Evolutionary conservation across 352 stramenopile genomes (phyloP).

Genomic region (Phytophthora palmivora): DNA sequence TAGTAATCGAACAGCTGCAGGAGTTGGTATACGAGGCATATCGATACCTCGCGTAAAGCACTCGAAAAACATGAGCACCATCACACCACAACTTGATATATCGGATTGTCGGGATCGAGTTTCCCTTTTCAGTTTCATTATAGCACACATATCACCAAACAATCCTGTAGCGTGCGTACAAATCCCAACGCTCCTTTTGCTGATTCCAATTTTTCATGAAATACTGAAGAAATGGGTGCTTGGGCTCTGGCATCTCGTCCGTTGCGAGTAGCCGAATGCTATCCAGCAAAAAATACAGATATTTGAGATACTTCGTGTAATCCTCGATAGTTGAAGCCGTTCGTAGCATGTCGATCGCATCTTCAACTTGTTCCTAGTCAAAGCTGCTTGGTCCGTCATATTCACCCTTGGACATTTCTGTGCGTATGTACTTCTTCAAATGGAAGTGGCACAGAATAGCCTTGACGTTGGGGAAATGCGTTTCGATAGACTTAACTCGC

Average conservation of each 20-base stretch:
- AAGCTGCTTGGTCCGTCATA: neutral
- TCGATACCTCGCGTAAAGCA: neutral
- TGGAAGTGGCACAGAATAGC: slow-evolving; percentile 6
- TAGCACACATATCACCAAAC: too few species aligned
- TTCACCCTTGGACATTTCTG: neutral
- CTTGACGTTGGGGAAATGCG: neutral
- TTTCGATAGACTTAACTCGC: neutral
- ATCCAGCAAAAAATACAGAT: slow-evolving; percentile 1
- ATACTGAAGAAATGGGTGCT: neutral
- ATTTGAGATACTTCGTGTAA: slow-evolving; percentile 9
- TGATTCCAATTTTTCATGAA: neutral
- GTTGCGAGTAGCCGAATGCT: neutral
- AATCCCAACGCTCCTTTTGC: too few species aligned
- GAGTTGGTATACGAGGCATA: neutral
- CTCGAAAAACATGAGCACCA: slow-evolving; percentile 1
- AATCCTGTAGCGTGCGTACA: too few species aligned
- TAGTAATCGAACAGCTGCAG: neutral
- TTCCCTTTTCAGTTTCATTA: too few species aligned
- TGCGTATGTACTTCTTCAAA: slow-evolving; percentile 8
- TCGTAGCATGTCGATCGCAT: neutral
- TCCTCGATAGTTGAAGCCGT: neutral
- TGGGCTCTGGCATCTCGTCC: neutral
- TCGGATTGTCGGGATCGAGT: too few species aligned
- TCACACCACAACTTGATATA: neutral
- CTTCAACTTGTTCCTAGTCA: slow-evolving; percentile 2